Evolutionary conservation across 768 basidiomycete species (phyloP), one percentile per base, ranked within the genome.

Genomic region (Daedaleopsis sinensis): DNA sequence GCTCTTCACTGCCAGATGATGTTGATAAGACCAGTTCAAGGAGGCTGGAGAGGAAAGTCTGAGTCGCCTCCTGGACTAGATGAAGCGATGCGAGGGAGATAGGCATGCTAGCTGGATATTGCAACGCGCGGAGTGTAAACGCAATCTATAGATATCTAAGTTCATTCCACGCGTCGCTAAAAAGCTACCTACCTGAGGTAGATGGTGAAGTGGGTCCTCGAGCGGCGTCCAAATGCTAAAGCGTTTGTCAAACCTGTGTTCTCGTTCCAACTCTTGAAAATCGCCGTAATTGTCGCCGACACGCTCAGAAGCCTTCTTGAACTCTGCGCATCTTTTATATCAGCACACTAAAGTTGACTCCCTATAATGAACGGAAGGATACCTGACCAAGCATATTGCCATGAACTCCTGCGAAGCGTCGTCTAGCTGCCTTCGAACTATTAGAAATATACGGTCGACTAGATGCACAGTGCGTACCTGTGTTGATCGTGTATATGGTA

Each of bases 351-450:
- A 19, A 11, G 49, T 13, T 13, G 8, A 16, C 8, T 51, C 6
- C 37, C 21, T 36, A 9, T 13, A 27, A 8, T 15, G 10, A 18
- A 13, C 2, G 8, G n/a, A n/a, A 10, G 8, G 19, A 8, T 61
- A 89, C 89, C 76, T 38, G 74, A 65, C 19, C 81, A 76, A 43
- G 90, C 70, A 67, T 83, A 83, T 32, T 75, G 76, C 65, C 77
- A 75, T 58, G 24, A 15, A 11, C 82, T 78, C 19, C 72, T 75
- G 69, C 57, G 79, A 76, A 10, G 81, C 78, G 39, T 82, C 73
- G 51, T 88, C 83, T 21, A 93, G 74, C 64, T 90, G 89, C 27
- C 82, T 77, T 64, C 87, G 86, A 8, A 91, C n/a, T n/a, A n/a
- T n/a, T n/a, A n/a, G n/a, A n/a, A n/a, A n/a, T n/a, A n/a, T n/a